Conservation (phyloP, 768 basidiomycete species). For the Tylopilus felleus region DNA sequence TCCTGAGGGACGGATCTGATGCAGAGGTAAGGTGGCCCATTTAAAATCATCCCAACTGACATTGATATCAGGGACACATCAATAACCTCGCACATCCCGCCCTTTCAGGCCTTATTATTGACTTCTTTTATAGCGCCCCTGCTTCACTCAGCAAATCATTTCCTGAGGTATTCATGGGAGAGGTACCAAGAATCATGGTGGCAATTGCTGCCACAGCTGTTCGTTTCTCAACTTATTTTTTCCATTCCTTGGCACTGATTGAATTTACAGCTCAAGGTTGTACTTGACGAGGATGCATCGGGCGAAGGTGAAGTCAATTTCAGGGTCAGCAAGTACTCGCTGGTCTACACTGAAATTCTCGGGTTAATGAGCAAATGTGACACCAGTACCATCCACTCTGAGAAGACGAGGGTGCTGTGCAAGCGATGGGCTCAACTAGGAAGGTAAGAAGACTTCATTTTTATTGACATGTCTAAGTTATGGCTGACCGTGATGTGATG, state of each 20-base stretch:
- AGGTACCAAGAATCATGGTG: background rate
- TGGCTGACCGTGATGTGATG: background rate
- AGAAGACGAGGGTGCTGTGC: background rate
- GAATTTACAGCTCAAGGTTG: background rate
- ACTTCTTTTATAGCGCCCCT: background rate
- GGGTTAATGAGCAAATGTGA: background rate
- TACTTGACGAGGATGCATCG: background rate
- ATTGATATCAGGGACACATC: background rate
- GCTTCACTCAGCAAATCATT: background rate
- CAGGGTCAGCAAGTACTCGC: background rate
- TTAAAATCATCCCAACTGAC: background rate
- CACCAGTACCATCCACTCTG: background rate
- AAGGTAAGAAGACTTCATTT: background rate
- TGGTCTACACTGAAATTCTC: background rate
- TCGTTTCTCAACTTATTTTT: background rate
- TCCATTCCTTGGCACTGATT: background rate
- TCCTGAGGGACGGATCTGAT: background rate
- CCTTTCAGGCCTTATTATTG: background rate
- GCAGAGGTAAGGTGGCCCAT: background rate
- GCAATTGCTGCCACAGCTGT: background rate
- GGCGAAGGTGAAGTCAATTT: background rate
- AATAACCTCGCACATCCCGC: background rate
- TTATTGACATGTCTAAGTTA: background rate
- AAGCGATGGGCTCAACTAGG: background rate
- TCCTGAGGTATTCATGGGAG: background rate